A percentile compares a stretch with the other conserved stretches of the same genome.
Conservation (phyloP, 176 grass and related monocot species). For the Poa pratensis region DNA sequence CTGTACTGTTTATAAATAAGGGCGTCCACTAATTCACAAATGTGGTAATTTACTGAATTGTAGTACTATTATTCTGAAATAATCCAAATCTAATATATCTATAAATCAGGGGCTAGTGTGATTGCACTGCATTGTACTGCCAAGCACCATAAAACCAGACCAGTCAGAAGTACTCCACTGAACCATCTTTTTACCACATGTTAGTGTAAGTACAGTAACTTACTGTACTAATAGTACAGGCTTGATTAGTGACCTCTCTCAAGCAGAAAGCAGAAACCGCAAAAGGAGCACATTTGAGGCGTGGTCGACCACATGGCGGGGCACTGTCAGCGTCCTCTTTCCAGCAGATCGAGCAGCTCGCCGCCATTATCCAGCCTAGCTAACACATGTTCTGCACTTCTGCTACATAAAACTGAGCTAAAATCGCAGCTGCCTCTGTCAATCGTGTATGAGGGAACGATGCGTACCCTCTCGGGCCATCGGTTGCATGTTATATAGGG, state of each 20-base stretch:
- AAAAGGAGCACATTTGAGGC: background rate
- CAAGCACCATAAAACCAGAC: background rate
- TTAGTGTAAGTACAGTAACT: background rate
- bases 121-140: background rate
- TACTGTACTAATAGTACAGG: background rate
- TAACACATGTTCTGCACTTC: constrained; percentile 44
- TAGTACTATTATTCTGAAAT: too few species aligned
- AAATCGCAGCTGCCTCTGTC: background rate
- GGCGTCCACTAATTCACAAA: background rate
- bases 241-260: background rate
- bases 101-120: too few species aligned
- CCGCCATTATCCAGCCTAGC: constrained; percentile 33
- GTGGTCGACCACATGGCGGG: constrained; percentile 35
- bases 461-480: too few species aligned
- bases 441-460: too few species aligned
- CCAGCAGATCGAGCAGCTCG: constrained; percentile 39
- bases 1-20: background rate
- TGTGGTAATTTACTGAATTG: too few species aligned
- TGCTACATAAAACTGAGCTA: too few species aligned
- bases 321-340: constrained; percentile 37
- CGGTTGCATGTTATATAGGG: too few species aligned
- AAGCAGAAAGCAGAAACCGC: background rate
- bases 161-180: background rate
- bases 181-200: background rate
- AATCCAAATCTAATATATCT: too few species aligned